Evolutionary conservation across 805 yeast species (phyloP).

Genomic region (Lipomyces spencermartinsiae): DNA sequence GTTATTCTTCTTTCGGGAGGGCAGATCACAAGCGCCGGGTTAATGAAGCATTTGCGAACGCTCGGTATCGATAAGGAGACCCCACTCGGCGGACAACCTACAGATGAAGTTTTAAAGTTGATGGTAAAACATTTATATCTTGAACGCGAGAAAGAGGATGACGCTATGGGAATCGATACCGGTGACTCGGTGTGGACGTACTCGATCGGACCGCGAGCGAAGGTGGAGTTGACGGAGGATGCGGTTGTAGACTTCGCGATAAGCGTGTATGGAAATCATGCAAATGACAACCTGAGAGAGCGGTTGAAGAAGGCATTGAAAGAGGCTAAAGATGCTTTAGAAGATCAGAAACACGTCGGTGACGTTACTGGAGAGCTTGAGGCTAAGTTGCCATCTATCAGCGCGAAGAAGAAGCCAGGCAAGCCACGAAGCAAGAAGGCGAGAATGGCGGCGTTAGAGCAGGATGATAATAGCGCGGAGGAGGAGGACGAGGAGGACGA

Average conservation of each 20-base stretch:
- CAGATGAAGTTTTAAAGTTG: conserved; percentile 21
- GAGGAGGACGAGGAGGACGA: conserved; percentile 2
- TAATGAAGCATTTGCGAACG: conserved; percentile 26
- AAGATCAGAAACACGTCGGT: background rate
- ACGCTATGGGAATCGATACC: conserved; percentile 8
- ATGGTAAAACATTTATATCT: conserved; percentile 30
- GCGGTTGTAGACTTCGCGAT: conserved; percentile 26
- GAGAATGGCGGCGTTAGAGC: conserved; percentile 24
- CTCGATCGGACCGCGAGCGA: conserved; percentile 34
- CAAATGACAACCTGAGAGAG: conserved; percentile 18
- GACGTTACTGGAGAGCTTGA: background rate
- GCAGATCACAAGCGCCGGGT: conserved; percentile 15
- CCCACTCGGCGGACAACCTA: conserved; percentile 27
- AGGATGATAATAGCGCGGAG: conserved; percentile 29
- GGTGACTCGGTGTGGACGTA: conserved; percentile 28
- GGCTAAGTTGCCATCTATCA: conserved; percentile 9
- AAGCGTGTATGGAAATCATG: conserved; percentile 23
- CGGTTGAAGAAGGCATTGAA: conserved; percentile 22
- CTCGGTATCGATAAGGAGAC: conserved; percentile 23
- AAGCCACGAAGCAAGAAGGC: conserved; percentile 12
- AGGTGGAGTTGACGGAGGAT: conserved; percentile 24
- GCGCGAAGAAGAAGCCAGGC: conserved; percentile 4
- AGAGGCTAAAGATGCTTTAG: conserved; percentile 17
- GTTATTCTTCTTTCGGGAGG: conserved; percentile 29
- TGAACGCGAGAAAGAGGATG: conserved; percentile 33